Conservation (phyloP, 192 early-diverging fungal species). For the Coemansia umbellata region DNA sequence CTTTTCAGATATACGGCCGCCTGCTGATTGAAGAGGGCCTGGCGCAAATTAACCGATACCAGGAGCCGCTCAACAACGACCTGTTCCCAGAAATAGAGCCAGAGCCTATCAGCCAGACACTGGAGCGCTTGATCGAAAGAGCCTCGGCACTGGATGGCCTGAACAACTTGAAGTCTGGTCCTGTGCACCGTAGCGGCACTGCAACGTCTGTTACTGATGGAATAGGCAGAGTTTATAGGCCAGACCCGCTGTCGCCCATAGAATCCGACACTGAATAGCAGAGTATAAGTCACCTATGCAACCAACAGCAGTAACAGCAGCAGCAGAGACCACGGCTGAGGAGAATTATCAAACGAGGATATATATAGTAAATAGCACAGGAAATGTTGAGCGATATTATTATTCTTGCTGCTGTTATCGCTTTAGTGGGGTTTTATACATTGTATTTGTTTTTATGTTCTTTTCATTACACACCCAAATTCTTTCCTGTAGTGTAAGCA, state of each 20-base stretch:
- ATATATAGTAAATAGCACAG: no score
- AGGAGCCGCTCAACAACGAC: conserved; percentile 34
- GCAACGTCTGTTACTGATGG: conserved; percentile 24
- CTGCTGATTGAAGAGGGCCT: conserved; percentile 44
- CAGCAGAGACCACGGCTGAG: no score
- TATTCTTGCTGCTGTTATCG: no score
- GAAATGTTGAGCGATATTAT: no score
- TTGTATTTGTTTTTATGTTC: no score
- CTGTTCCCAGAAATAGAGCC: conserved; percentile 33
- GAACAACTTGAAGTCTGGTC: not conserved
- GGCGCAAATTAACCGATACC: conserved; percentile 29
- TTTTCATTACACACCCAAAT: no score
- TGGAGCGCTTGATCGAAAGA: conserved; percentile 12
- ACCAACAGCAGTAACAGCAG: no score
- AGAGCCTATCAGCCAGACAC: conserved; percentile 16
- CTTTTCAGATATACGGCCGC: conserved; percentile 33
- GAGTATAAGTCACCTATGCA: not conserved
- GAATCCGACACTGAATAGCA: not conserved
- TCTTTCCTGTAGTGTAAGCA: no score
- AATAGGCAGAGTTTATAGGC: conserved; percentile 6
- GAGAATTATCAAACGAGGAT: no score
- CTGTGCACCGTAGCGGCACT: conserved; percentile 15
- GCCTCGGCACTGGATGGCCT: not conserved
- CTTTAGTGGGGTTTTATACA: no score
- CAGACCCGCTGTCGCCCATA: not conserved